Evolutionary conservation across 75 land plant species (phyloP), one percentile per base, ranked within the genome.

Genomic region (Pseudotsuga menziesii): DNA sequence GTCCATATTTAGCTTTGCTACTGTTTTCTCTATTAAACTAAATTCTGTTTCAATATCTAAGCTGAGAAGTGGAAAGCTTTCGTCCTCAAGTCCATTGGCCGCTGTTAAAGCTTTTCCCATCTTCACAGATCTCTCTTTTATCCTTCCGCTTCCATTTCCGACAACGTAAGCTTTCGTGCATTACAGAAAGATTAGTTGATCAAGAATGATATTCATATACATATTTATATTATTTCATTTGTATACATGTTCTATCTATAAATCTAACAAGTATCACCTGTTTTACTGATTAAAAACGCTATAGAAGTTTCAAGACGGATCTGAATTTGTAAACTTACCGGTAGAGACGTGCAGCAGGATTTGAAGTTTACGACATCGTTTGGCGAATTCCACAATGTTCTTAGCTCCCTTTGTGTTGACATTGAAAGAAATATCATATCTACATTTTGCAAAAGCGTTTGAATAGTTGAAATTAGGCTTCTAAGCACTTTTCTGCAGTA

Each of bases 361-460:
- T 75, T 80, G 75, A 22, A 87, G 84, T 23, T 82, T 80, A 48
- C 55, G 54, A 79, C 84, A 88, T 17, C 80, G 73, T 56, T 81
- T 77, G 17, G 84, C 83, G 73, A 88, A 88, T 26, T 83, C 81
- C 66, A 87, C 27, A 19, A 87, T 25, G 22, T 85, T 79, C 17
- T 62, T 72, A 23, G 89, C 82, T 39, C 91, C 91, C 36, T 78
- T 74, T 11, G 89, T 79, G 60, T 89, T 89, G 77, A 87, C 74
- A 25, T 81, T 75, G 17, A 89, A 22, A 63, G 91, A 87, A 63
- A 80, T 72, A 61, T 88, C 88, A 76, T 88, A 88, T 76, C 90
- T 90, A 58, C 22, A 29, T 52, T 9, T 29, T 48, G 4, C 5
- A 20, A 73, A 60, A 12, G 6, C 11, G 41, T 9, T 1, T 25